Conservation (phyloP, 805 yeast species). For the Nakazawaea siamensis region DNA sequence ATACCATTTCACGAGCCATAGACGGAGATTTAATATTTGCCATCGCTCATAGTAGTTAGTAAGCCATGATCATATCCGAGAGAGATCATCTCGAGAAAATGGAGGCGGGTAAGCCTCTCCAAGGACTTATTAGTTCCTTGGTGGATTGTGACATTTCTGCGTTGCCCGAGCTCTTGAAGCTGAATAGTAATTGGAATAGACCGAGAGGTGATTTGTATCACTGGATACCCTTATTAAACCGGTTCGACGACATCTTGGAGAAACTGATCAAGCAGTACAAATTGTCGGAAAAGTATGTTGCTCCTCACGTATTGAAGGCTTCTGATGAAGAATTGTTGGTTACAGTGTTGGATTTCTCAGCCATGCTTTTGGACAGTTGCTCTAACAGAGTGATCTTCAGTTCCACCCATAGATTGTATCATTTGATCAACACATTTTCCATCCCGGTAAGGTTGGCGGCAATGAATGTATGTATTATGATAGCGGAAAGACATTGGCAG, state of each 20-base stretch:
- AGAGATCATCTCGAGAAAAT: constrained; percentile 22
- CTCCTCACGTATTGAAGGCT: constrained; percentile 32
- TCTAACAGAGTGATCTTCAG: constrained; percentile 59
- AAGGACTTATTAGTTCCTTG: constrained; percentile 23
- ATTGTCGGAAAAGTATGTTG: constrained; percentile 36
- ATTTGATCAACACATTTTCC: constrained; percentile 51
- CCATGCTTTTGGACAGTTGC: constrained; percentile 59
- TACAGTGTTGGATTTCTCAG: constrained; percentile 53
- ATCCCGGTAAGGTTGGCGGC: constrained; percentile 52
- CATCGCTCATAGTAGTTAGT: too few relatives aligned
- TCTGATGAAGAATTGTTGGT: constrained; percentile 41
- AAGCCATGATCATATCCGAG: constrained; percentile 25
- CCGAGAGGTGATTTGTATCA: constrained; percentile 49
- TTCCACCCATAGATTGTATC: constrained; percentile 53
- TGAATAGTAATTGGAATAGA: constrained; percentile 24
- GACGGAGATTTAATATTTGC: too few relatives aligned
- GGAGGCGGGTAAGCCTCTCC: constrained; percentile 24
- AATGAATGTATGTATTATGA: constrained; percentile 47
- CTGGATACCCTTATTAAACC: constrained; percentile 72
- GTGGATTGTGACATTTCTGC: constrained; percentile 17
- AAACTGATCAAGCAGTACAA: constrained; percentile 43
- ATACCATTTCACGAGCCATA: too few relatives aligned
- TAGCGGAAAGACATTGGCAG: constrained; percentile 54
- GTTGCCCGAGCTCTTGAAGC: constrained; percentile 19
- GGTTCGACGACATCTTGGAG: constrained; percentile 64